Evolutionary conservation across 2,329 filamentous ascomycete genomes (phyloP).

Genomic region (Penicillium sp.): DNA sequence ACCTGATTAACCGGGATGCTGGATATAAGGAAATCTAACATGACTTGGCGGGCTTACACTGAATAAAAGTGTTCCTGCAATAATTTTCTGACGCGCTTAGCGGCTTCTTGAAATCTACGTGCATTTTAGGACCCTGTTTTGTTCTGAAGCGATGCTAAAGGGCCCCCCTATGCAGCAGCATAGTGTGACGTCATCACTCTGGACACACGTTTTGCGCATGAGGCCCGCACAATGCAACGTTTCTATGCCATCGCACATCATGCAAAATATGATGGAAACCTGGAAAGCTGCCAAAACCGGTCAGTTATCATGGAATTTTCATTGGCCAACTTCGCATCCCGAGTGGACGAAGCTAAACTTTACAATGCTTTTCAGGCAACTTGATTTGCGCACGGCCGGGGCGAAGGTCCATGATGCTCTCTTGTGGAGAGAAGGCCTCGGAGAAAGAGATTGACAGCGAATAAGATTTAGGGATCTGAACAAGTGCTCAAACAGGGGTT

Average conservation of each 20-base stretch:
- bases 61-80: too few relatives aligned
- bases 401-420: slow-evolving; percentile 20
- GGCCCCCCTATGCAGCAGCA: neutral
- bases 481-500: neutral
- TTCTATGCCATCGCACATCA: neutral
- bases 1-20: neutral
- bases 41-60: too few relatives aligned
- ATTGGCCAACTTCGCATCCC: neutral
- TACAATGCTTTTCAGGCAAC: neutral
- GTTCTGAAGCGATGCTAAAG: neutral
- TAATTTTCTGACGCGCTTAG: too few relatives aligned
- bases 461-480: neutral
- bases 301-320: neutral
- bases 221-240: slow-evolving; percentile 2
- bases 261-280: neutral
- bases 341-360: neutral
- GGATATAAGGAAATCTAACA: neutral
- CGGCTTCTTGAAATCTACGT: neutral
- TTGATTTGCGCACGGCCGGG: neutral
- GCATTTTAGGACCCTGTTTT: neutral
- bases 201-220: neutral
- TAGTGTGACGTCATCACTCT: slow-evolving; percentile 4
- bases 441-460: slow-evolving; percentile 6
- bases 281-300: neutral
- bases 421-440: neutral